Percentiles rank a stretch among this genome's conserved stretches.
These are phyloP conservation scores for Ceratobasidium sp. DNA, from an alignment of 1,284 basidiomycete genomes.

Conservation along the genomic window DNA sequence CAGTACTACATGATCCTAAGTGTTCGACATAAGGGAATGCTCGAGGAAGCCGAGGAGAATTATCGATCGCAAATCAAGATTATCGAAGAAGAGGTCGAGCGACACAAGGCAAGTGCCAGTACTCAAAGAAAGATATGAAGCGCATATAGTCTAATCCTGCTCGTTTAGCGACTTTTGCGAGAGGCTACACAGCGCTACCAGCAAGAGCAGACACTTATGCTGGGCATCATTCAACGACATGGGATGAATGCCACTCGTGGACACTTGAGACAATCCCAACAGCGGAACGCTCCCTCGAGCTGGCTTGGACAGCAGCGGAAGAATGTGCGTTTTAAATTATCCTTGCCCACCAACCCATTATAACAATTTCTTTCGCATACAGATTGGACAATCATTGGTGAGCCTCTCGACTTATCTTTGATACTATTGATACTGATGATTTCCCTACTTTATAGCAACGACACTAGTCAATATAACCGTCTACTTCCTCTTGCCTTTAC, in stretches of 20 bases:
- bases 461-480: slow-evolving; percentile 25
- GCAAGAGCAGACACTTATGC: slow-evolving; percentile 51
- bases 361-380: not conserved
- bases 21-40: slow-evolving; percentile 59
- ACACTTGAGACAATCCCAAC: slow-evolving; percentile 47
- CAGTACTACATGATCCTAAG: not conserved
- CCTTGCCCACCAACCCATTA: not conserved
- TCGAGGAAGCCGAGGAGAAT: slow-evolving; percentile 76
- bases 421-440: not conserved
- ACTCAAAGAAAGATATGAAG: slow-evolving; percentile 32
- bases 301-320: slow-evolving; percentile 52
- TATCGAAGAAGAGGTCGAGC: slow-evolving; percentile 73
- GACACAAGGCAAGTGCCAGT: slow-evolving; percentile 63
- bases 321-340: slow-evolving; percentile 13
- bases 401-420: not conserved
- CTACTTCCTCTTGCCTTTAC: slow-evolving; percentile 18
- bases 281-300: slow-evolving; percentile 43
- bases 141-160: not conserved
- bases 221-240: slow-evolving; percentile 50
- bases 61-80: slow-evolving; percentile 77
- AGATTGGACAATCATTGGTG: slow-evolving; percentile 41
- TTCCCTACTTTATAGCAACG: slow-evolving; percentile 14
- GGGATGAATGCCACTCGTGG: slow-evolving; percentile 46
- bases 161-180: slow-evolving; percentile 34
- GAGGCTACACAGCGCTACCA: slow-evolving; percentile 49